phyloP scores from a whole-genome alignment of 768 basidiomycete genomes.

The Asterophora parasitica region DNA sequence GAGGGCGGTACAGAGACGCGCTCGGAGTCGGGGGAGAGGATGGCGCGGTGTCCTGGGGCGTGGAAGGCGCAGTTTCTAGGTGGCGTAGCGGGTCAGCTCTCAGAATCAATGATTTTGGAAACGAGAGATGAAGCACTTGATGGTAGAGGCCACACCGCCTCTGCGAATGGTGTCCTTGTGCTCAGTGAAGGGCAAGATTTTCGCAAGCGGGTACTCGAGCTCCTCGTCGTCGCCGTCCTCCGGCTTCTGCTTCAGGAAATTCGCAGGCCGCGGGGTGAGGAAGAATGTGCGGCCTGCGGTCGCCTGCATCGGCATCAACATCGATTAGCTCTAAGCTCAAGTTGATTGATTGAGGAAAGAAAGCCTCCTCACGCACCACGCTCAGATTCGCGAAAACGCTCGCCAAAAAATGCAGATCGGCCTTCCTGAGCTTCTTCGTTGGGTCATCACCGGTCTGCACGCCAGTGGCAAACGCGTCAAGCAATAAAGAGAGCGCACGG shows the following conservation, averaged over 20 bases:
- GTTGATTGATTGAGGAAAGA: background rate
- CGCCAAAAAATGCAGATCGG: constrained; percentile 83
- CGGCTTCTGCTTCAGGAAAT: constrained; percentile 38
- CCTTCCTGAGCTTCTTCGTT: constrained; percentile 57
- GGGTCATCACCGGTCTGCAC: constrained; percentile 43
- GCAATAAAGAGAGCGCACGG: constrained; percentile 70
- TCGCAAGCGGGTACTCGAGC: constrained; percentile 78
- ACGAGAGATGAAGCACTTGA: constrained; percentile 61
- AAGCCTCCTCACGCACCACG: constrained; percentile 39
- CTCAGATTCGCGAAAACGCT: constrained; percentile 93
- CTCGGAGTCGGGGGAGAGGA: constrained; percentile 60
- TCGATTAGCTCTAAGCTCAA: background rate
- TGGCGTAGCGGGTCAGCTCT: background rate
- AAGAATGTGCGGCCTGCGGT: constrained; percentile 79
- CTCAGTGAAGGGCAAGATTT: constrained; percentile 84
- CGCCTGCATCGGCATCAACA: constrained; percentile 40
- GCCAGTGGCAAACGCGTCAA: constrained; percentile 77
- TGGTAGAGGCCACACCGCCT: constrained; percentile 79
- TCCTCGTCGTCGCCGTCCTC: too few species aligned
- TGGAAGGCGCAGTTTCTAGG: constrained; percentile 78
- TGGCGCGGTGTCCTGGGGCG: constrained; percentile 58
- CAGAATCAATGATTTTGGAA: background rate
- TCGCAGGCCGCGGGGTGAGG: constrained; percentile 56
- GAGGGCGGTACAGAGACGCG: constrained; percentile 54
- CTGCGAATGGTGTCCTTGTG: constrained; percentile 83